These are phyloP conservation scores for Diutina siamensis DNA, from an alignment of 1,139 yeast species.

Conservation along the genomic window DNA sequence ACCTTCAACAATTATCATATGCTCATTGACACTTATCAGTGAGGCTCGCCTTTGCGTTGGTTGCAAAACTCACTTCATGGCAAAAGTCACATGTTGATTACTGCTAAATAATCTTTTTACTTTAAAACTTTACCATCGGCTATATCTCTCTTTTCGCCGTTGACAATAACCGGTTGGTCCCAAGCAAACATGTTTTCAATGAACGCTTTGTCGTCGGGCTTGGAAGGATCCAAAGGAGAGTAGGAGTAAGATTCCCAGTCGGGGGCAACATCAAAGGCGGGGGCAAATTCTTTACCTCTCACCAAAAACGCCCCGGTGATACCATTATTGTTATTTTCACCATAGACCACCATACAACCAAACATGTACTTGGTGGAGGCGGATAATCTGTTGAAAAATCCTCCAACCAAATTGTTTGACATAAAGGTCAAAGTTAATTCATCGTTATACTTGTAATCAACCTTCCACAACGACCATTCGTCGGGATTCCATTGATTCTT, in stretches of 20 bases:
- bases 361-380: conserved; percentile 92
- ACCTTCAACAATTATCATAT: too few relatives aligned
- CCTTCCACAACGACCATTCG: conserved; percentile 94
- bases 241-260: conserved; percentile 88
- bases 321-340: conserved; percentile 98
- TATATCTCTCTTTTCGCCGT: conserved; percentile 49
- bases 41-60: not conserved
- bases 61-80: not conserved
- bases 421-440: conserved; percentile 94
- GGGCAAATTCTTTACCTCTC: conserved; percentile 84
- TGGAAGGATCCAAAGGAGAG: conserved; percentile 57
- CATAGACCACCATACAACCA: conserved; percentile 90
- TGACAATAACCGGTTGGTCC: conserved; percentile 49
- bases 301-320: conserved; percentile 89
- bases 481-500: conserved; percentile 74
- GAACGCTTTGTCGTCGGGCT: conserved; percentile 56
- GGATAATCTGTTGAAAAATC: conserved; percentile 91
- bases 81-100: too few relatives aligned
- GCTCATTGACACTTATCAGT: too few relatives aligned
- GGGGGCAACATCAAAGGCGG: conserved; percentile 98
- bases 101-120: too few relatives aligned
- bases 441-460: conserved; percentile 95
- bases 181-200: conserved; percentile 74
- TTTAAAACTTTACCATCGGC: conserved; percentile 60
- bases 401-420: conserved; percentile 98